These are phyloP conservation scores for Erodium moschatum DNA, from an alignment of 441 rosid genomes.

Conservation along the genomic window DNA sequence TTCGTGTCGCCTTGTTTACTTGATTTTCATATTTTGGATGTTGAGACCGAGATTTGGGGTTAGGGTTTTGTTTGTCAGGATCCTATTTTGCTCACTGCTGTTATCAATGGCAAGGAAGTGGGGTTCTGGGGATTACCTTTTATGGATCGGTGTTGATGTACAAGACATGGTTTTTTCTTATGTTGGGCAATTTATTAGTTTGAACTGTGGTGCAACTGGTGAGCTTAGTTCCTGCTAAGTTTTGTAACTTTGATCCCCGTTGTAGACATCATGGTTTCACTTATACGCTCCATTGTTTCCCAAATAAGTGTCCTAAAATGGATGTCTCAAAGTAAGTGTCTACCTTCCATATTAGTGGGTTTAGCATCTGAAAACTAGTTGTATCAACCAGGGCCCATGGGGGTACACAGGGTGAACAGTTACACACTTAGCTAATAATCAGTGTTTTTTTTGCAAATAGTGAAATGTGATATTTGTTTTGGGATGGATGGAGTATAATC, in stretches of 20 bases:
- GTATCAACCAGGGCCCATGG: background rate
- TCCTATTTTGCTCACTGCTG: no score
- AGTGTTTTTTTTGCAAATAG: background rate
- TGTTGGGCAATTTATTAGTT: no score
- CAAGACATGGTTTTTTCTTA: no score
- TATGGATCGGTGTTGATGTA: no score
- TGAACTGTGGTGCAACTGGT: background rate
- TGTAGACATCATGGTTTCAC: background rate
- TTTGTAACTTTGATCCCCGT: background rate
- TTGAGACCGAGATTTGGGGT: background rate
- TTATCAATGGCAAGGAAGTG: no score
- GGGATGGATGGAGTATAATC: background rate
- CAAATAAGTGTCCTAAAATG: background rate
- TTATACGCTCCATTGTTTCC: background rate
- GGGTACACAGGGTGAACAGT: background rate
- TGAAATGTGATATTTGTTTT: no score
- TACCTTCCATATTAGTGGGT: background rate
- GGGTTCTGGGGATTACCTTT: no score
- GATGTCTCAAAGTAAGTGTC: background rate
- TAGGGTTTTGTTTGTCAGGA: conserved; percentile 6
- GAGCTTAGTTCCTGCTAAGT: background rate
- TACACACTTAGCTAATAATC: background rate
- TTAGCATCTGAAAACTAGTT: background rate
- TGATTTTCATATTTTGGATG: background rate
- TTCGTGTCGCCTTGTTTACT: background rate